A percentile compares a stretch with the other conserved stretches of the same genome.
These are phyloP conservation scores for Irpex lacteus DNA, from an alignment of 1,284 basidiomycete species.

Conservation along the genomic window DNA sequence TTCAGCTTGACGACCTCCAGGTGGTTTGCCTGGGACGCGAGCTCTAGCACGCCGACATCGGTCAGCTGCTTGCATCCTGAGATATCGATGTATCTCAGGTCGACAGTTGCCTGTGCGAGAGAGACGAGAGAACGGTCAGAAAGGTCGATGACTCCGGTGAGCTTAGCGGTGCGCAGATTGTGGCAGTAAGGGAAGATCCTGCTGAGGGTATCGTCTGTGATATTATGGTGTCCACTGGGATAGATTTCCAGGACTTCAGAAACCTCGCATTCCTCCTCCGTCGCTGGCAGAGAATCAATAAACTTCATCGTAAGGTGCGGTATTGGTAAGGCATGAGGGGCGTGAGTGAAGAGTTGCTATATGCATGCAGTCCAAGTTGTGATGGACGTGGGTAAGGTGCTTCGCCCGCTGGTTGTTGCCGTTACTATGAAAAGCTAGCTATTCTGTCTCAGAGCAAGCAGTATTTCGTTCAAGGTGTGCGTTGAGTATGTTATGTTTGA, in stretches of 20 bases:
- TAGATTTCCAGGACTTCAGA: slow-evolving; percentile 54
- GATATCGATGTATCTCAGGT: slow-evolving; percentile 77
- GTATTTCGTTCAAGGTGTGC: too few species aligned
- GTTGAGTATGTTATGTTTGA: too few species aligned
- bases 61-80: slow-evolving; percentile 75
- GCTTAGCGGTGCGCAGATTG: slow-evolving; percentile 71
- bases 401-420: too few species aligned
- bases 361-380: too few species aligned
- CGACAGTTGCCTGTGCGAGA: slow-evolving; percentile 61
- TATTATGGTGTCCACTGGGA: slow-evolving; percentile 24
- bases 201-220: slow-evolving; percentile 68
- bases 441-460: too few species aligned
- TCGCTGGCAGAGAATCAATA: slow-evolving; percentile 28
- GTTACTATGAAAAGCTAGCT: too few species aligned
- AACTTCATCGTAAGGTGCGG: slow-evolving; percentile 22
- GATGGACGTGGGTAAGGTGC: too few species aligned
- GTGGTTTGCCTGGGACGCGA: slow-evolving; percentile 65
- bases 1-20: slow-evolving; percentile 76
- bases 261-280: slow-evolving; percentile 49
- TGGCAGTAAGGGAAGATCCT: slow-evolving; percentile 60
- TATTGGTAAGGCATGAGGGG: not conserved
- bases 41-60: slow-evolving; percentile 68
- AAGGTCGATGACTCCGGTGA: slow-evolving; percentile 65
- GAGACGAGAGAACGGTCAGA: slow-evolving; percentile 68
- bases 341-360: not conserved